phyloP scores from a whole-genome alignment of 768 basidiomycete genomes.

The Boletus rufocinnamomeus region DNA sequence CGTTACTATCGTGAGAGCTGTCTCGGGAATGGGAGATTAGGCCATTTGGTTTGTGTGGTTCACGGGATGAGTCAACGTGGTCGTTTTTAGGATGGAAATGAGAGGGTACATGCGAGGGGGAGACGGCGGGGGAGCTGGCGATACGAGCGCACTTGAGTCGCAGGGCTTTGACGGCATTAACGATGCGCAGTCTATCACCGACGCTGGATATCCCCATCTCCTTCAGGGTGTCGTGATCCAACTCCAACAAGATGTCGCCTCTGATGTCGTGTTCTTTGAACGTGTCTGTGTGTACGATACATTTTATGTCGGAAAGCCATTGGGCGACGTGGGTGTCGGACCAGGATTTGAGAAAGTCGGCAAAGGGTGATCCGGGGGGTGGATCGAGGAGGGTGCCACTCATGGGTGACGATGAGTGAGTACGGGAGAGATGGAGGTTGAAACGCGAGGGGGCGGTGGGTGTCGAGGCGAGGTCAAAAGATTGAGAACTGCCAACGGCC shows the following conservation, averaged over 20 bases:
- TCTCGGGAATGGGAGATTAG: slow-evolving; percentile 23
- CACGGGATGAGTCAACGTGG: background rate
- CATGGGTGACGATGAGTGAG: background rate
- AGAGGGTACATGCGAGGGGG: background rate
- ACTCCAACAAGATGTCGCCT: slow-evolving; percentile 87
- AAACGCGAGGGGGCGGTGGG: background rate
- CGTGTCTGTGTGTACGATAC: slow-evolving; percentile 59
- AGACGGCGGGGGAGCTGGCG: background rate
- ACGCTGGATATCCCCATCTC: slow-evolving; percentile 91
- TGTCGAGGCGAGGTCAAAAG: background rate
- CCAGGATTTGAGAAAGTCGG: slow-evolving; percentile 72
- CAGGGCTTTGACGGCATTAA: slow-evolving; percentile 81
- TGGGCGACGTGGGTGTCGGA: slow-evolving; percentile 65
- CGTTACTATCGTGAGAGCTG: slow-evolving; percentile 22
- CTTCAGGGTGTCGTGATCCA: slow-evolving; percentile 83
- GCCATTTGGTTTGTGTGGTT: slow-evolving; percentile 11
- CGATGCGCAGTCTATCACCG: slow-evolving; percentile 87
- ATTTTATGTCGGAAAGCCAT: slow-evolving; percentile 82
- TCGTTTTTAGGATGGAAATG: background rate
- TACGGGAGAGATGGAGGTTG: no score
- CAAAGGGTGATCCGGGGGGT: slow-evolving; percentile 57
- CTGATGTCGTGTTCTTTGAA: slow-evolving; percentile 90
- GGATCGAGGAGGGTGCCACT: slow-evolving; percentile 45
- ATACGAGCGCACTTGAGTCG: slow-evolving; percentile 53
- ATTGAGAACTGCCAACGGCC: background rate